Evolutionary conservation across 2,329 filamentous ascomycete species (phyloP), one percentile per base, ranked within the genome.

Genomic region (Monosporascus sp.): DNA sequence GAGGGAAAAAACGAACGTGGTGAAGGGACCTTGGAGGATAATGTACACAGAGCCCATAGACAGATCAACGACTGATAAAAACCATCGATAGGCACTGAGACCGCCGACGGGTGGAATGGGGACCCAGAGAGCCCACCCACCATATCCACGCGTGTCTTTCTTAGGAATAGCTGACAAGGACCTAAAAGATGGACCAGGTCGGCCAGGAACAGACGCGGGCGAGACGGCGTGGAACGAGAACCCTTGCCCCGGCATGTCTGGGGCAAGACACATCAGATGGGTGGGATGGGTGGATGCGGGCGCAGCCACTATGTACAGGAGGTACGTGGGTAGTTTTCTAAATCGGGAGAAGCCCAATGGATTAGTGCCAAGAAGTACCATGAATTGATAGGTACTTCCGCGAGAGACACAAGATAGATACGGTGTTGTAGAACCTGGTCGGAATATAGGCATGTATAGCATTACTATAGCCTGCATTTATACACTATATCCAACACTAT

Each of bases 81-180:
- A 60, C 67, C 66, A 65, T 67, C 63, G 69, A 69, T 68, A 71
- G 67, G 65, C 66, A 68, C 62, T 65, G 61, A 46, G 63, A 64
- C 57, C 58, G 58, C 60, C 60, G 62, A 60, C 63, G 62, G 67
- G 61, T 66, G 64, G 68, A 68, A 68, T 68, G 63, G 68, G 60
- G 65, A 65, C 60, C 61, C 59, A 61, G 55, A 54, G 62, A 66
- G 60, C 62, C 65, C 67, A 62, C 62, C 55, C 57, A 62, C 69
- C 42, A 46, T 25, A 46, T 46, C 70, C 71, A 72, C 72, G 72
- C 70, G 66, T 77, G 75, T 79, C 76, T 80, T 76, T 79, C 75
- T 76, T 73, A 68, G 64, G 64, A 61, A 66, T 63, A 72, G 69
- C 67, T 71, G 74, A 74, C 75, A 69, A 65, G 71, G 69, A 65